Conservation (phyloP, 2,329 filamentous ascomycete genomes). For the Cladosporium sp. region DNA sequence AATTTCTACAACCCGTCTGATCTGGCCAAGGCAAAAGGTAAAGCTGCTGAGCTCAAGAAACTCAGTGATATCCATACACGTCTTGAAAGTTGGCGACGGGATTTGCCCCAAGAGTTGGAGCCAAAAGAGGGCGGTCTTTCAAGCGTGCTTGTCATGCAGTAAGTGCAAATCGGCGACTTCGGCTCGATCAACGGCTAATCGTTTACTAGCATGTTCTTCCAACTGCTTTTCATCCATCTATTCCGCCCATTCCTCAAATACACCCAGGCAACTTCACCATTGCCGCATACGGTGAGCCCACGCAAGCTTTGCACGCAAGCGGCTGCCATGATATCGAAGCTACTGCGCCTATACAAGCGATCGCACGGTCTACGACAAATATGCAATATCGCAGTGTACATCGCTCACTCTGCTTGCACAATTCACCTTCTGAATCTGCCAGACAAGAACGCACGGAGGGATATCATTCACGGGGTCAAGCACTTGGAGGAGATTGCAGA, state of each 20-base stretch:
- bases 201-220: slow-evolving; percentile 82
- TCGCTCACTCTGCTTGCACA: slow-evolving; percentile 87
- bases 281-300: slow-evolving; percentile 83
- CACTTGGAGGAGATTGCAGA: slow-evolving; percentile 94
- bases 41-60: slow-evolving; percentile 83
- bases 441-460: slow-evolving; percentile 82
- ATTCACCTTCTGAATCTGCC: slow-evolving; percentile 91
- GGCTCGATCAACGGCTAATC: slow-evolving; percentile 21
- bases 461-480: slow-evolving; percentile 85
- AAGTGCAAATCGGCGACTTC: slow-evolving; percentile 42
- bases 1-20: slow-evolving; percentile 84
- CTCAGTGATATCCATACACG: slow-evolving; percentile 86
- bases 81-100: slow-evolving; percentile 82
- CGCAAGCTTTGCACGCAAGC: slow-evolving; percentile 87
- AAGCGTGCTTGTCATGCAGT: slow-evolving; percentile 82
- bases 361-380: slow-evolving; percentile 88
- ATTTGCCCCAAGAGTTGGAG: slow-evolving; percentile 80
- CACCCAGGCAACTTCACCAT: slow-evolving; percentile 70
- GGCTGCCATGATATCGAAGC: slow-evolving; percentile 82
- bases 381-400: slow-evolving; percentile 94
- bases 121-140: slow-evolving; percentile 85
- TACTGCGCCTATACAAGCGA: slow-evolving; percentile 92
- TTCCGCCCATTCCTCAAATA: slow-evolving; percentile 96
- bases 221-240: slow-evolving; percentile 89
- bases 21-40: slow-evolving; percentile 61